These are phyloP conservation scores for Amniculicola lignicola DNA, from an alignment of 495 filamentous ascomycete species.

Conservation along the genomic window DNA sequence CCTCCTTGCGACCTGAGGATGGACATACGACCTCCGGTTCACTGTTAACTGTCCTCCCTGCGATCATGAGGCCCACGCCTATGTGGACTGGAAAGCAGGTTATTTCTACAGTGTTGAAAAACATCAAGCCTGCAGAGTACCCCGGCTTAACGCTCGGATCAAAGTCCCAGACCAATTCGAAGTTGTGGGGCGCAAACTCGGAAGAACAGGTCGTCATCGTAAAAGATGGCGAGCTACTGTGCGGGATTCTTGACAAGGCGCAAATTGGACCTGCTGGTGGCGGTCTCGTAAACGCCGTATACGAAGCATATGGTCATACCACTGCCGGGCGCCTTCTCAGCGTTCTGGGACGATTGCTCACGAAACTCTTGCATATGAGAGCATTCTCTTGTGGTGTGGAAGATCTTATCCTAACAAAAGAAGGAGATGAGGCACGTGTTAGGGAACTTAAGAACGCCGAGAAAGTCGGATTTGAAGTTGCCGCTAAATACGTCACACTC, in stretches of 20 bases:
- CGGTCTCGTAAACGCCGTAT: constrained; percentile 85
- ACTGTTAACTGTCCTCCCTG: constrained; percentile 74
- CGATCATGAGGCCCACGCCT: constrained; percentile 73
- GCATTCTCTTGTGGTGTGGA: constrained; percentile 98
- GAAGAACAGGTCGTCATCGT: constrained; percentile 73
- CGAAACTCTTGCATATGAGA: constrained; percentile 84
- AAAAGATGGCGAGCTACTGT: constrained; percentile 79
- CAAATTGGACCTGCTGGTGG: constrained; percentile 85
- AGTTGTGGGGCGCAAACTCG: constrained; percentile 61
- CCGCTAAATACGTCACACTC: constrained; percentile 88
- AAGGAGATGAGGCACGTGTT: constrained; percentile 70
- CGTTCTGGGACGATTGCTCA: constrained; percentile 84
- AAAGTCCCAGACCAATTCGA: constrained; percentile 70
- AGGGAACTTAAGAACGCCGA: constrained; percentile 66
- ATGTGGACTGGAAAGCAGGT: constrained; percentile 99
- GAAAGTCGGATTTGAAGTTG: constrained; percentile 75
- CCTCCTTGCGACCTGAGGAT: constrained; percentile 82
- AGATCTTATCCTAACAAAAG: constrained; percentile 79
- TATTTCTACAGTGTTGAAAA: constrained; percentile 87
- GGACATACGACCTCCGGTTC: constrained; percentile 69
- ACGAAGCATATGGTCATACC: constrained; percentile 89
- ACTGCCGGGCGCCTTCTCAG: constrained; percentile 81
- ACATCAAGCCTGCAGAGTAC: constrained; percentile 73
- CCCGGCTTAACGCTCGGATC: constrained; percentile 76
- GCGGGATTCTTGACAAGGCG: constrained; percentile 92